phyloP scores from a whole-genome alignment of 2,329 filamentous ascomycete species.

The Fusarium xyrophilum region DNA sequence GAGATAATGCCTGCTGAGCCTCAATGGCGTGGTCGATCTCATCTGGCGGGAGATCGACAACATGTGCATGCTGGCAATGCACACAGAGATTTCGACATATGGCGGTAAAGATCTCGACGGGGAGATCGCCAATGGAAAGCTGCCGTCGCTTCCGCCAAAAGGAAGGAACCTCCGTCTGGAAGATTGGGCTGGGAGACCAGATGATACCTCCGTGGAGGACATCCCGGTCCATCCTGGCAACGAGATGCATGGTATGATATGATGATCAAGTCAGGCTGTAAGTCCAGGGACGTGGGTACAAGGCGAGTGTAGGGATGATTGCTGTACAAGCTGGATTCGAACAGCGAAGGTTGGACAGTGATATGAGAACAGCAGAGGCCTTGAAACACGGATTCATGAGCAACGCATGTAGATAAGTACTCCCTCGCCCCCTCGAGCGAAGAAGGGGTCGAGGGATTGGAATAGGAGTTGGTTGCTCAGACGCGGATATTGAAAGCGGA shows the following conservation, averaged over 20 bases:
- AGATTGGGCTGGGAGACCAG: slow-evolving; percentile 21
- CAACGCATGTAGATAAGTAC: not conserved
- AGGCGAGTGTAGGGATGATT: not conserved
- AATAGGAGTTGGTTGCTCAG: slow-evolving; percentile 14
- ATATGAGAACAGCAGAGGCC: not conserved
- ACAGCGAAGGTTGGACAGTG: slow-evolving; percentile 2
- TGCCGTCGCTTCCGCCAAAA: slow-evolving; percentile 18
- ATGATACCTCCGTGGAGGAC: slow-evolving; percentile 28
- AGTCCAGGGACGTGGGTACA: slow-evolving; percentile 16
- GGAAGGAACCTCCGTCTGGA: slow-evolving; percentile 12
- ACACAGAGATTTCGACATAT: slow-evolving; percentile 40
- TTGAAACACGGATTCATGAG: not conserved
- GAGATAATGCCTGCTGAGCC: slow-evolving; percentile 39
- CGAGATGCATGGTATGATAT: slow-evolving; percentile 34
- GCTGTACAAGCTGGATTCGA: not conserved
- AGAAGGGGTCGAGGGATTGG: not conserved
- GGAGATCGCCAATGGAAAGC: slow-evolving; percentile 33
- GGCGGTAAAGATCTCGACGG: slow-evolving; percentile 39
- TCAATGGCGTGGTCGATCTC: slow-evolving; percentile 34
- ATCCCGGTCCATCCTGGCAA: slow-evolving; percentile 35
- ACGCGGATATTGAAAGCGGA: slow-evolving; percentile 3
- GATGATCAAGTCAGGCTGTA: not conserved
- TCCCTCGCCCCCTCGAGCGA: not conserved
- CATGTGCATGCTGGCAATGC: slow-evolving; percentile 38
- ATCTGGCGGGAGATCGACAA: slow-evolving; percentile 37